Conservation (phyloP, 2,329 filamentous ascomycete genomes). For the Xylariaceae sp. region DNA sequence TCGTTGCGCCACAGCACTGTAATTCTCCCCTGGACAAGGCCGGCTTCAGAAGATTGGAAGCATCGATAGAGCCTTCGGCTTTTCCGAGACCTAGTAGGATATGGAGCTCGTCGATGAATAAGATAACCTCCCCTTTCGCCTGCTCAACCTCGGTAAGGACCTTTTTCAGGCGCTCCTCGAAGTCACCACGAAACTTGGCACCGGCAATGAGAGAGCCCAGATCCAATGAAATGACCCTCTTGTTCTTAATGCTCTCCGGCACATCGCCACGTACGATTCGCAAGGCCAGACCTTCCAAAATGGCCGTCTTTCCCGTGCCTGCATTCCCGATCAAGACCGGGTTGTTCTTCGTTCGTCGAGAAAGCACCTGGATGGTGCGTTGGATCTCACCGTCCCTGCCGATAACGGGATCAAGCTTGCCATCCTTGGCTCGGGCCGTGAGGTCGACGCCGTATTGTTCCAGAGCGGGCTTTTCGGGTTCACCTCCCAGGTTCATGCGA, state of each 20-base stretch:
- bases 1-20: conserved; percentile 93
- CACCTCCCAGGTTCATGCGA: conserved; percentile 78
- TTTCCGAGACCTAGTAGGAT: conserved; percentile 88
- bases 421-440: conserved; percentile 74
- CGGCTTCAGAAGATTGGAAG: conserved; percentile 89
- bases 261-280: conserved; percentile 89
- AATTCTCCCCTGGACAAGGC: conserved; percentile 87
- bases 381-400: conserved; percentile 88
- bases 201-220: conserved; percentile 90
- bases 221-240: conserved; percentile 79
- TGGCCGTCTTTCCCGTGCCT: conserved; percentile 89
- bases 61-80: conserved; percentile 92
- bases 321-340: conserved; percentile 88
- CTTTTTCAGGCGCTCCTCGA: conserved; percentile 87
- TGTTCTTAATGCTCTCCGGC: conserved; percentile 92
- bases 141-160: conserved; percentile 88
- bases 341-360: conserved; percentile 89
- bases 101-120: conserved; percentile 94
- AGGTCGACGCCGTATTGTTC: conserved; percentile 90
- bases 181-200: conserved; percentile 91
- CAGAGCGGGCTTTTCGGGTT: conserved; percentile 73
- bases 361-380: conserved; percentile 88
- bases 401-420: conserved; percentile 93
- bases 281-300: conserved; percentile 82
- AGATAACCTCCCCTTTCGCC: conserved; percentile 79